Percentiles rank a stretch among this genome's conserved stretches.
Conservation (phyloP, 768 basidiomycete genomes). For the Termitomyces sp. region DNA sequence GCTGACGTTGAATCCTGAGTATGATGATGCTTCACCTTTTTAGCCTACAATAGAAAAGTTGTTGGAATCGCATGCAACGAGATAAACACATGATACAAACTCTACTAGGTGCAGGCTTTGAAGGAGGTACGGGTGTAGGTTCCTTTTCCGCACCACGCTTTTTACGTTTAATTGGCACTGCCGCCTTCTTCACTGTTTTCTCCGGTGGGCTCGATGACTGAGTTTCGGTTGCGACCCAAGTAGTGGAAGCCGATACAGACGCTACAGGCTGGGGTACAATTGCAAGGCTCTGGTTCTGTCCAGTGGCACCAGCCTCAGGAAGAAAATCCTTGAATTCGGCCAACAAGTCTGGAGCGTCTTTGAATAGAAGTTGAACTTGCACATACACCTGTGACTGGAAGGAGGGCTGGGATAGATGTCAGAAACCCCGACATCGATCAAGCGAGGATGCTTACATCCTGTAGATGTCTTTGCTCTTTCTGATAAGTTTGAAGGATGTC, state of each 20-base stretch:
- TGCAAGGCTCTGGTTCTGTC: slow-evolving; percentile 33
- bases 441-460: slow-evolving; percentile 50
- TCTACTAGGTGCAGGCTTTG: slow-evolving; percentile 42
- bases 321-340: slow-evolving; percentile 80
- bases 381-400: slow-evolving; percentile 67
- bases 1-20: slow-evolving; percentile 53
- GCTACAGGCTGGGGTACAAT: slow-evolving; percentile 42
- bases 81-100: slow-evolving; percentile 26
- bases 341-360: slow-evolving; percentile 73
- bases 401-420: neutral
- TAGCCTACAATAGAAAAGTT: slow-evolving; percentile 33
- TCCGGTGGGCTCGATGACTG: slow-evolving; percentile 31
- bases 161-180: slow-evolving; percentile 46
- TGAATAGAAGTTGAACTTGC: slow-evolving; percentile 77
- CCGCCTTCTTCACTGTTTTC: slow-evolving; percentile 36
- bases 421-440: slow-evolving; percentile 2
- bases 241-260: slow-evolving; percentile 23
- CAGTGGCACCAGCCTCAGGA: slow-evolving; percentile 50
- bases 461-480: slow-evolving; percentile 70
- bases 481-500: slow-evolving; percentile 87
- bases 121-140: slow-evolving; percentile 47
- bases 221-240: slow-evolving; percentile 36
- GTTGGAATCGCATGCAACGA: neutral
- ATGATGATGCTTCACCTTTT: slow-evolving; percentile 60
- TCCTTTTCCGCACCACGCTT: slow-evolving; percentile 68